Evolutionary conservation across 192 early-diverging fungal species (phyloP).

Genomic region (Entomortierella chlamydospora): DNA sequence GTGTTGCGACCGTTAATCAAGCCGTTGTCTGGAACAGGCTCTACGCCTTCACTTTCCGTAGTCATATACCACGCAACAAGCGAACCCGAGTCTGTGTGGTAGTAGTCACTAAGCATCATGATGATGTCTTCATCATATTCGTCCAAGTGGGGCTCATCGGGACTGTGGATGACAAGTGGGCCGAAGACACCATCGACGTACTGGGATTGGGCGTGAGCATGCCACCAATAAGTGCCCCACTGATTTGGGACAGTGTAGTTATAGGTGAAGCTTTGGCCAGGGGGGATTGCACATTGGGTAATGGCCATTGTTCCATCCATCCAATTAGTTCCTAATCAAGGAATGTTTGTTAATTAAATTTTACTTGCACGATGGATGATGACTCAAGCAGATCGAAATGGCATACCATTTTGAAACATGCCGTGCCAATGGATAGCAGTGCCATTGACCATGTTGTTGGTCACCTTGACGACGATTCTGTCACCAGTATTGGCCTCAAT

Average conservation of each 20-base stretch:
- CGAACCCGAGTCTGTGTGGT: slow-evolving; percentile 31
- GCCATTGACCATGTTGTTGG: slow-evolving; percentile 43
- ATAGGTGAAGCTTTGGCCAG: slow-evolving; percentile 52
- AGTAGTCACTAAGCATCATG: slow-evolving; percentile 54
- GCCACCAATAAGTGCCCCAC: slow-evolving; percentile 64
- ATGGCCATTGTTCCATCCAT: slow-evolving; percentile 60
- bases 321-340: slow-evolving; percentile 45
- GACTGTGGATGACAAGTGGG: slow-evolving; percentile 46
- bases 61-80: slow-evolving; percentile 54
- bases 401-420: slow-evolving; percentile 62
- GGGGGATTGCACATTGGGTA: slow-evolving; percentile 56
- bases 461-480: slow-evolving; percentile 60
- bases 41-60: slow-evolving; percentile 24
- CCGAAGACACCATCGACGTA: slow-evolving; percentile 51
- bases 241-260: slow-evolving; percentile 54
- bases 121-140: slow-evolving; percentile 58
- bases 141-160: slow-evolving; percentile 38
- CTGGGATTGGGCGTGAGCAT: slow-evolving; percentile 53
- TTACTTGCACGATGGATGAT: too few relatives aligned
- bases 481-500: slow-evolving; percentile 60
- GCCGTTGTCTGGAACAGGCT: slow-evolving; percentile 42
- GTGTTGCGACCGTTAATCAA: slow-evolving; percentile 26
- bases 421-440: slow-evolving; percentile 66
- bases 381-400: too few relatives aligned
- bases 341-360: neutral